Percentiles rank a stretch among this genome's conserved stretches.
Evolutionary conservation across 139 green algal genomes (phyloP).

Genomic region (Mesostigma viride): DNA sequence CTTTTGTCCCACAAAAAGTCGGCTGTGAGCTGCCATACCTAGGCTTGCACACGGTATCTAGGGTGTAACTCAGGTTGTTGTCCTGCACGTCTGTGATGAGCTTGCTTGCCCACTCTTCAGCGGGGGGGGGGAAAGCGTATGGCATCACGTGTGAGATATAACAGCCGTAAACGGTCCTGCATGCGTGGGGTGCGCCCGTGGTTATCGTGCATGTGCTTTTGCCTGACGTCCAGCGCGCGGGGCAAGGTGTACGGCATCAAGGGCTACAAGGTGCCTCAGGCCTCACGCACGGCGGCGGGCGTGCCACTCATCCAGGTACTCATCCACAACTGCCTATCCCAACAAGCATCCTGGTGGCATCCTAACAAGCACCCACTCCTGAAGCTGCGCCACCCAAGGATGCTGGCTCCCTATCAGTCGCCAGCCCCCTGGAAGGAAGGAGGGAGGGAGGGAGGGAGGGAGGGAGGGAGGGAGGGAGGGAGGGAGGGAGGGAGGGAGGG

Average conservation of each 20-base stretch:
- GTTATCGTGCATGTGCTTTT: neutral
- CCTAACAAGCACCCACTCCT: too few relatives aligned
- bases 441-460: too few relatives aligned
- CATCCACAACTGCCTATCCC: too few relatives aligned
- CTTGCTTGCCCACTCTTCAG: neutral
- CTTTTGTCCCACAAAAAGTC: too few relatives aligned
- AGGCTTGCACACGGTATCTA: neutral
- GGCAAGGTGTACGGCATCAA: constrained; percentile 47
- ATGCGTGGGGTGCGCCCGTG: too few relatives aligned
- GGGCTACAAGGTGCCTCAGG: constrained; percentile 59
- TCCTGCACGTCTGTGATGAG: neutral
- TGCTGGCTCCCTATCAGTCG: neutral
- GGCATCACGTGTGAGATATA: neutral
- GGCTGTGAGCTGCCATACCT: neutral
- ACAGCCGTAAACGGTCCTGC: neutral
- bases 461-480: too few relatives aligned
- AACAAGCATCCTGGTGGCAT: too few relatives aligned
- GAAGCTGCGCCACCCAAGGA: neutral
- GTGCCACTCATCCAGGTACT: constrained; percentile 14
- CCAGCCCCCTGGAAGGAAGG: neutral
- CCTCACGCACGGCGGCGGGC: constrained; percentile 27
- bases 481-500: too few relatives aligned
- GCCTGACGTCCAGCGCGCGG: constrained; percentile 4
- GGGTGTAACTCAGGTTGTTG: neutral
- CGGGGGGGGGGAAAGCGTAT: neutral